Percentiles rank a stretch among this genome's conserved stretches.
Conservation (phyloP, 2,329 filamentous ascomycete species). For the Trichoderma simmonsii region DNA sequence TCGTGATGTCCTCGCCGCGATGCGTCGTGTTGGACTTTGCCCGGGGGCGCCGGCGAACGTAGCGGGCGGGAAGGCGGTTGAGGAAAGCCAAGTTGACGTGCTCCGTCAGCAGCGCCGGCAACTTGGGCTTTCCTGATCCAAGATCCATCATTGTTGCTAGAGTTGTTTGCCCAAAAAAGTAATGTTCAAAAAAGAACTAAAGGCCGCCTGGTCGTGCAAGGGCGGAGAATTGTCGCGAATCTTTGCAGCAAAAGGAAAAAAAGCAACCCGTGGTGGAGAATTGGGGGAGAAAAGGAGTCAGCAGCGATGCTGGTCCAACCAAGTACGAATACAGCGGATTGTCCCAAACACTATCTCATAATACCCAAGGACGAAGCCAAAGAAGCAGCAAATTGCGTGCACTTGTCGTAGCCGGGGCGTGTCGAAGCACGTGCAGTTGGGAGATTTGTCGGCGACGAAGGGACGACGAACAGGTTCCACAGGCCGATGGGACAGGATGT, state of each 20-base stretch:
- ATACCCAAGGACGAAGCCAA: constrained; percentile 16
- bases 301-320: constrained; percentile 13
- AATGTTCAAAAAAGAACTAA: not conserved
- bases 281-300: constrained; percentile 20
- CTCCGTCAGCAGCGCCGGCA: constrained; percentile 40
- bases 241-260: constrained; percentile 4
- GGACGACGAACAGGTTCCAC: constrained; percentile 2
- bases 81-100: constrained; percentile 42
- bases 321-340: constrained; percentile 19
- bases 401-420: not conserved
- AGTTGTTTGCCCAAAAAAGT: not conserved
- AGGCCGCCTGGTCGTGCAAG: not conserved
- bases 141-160: constrained; percentile 38
- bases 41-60: constrained; percentile 38
- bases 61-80: constrained; percentile 42
- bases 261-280: constrained; percentile 5
- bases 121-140: constrained; percentile 40
- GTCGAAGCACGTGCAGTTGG: constrained; percentile 16
- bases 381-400: constrained; percentile 8
- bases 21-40: constrained; percentile 35
- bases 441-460: constrained; percentile 3
- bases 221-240: constrained; percentile 16
- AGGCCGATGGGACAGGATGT: constrained; percentile 3
- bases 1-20: constrained; percentile 61
- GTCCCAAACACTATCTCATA: constrained; percentile 20